phyloP scores from a whole-genome alignment of 2,329 filamentous ascomycete genomes.

The Ophiostoma himal-ulmi region DNA sequence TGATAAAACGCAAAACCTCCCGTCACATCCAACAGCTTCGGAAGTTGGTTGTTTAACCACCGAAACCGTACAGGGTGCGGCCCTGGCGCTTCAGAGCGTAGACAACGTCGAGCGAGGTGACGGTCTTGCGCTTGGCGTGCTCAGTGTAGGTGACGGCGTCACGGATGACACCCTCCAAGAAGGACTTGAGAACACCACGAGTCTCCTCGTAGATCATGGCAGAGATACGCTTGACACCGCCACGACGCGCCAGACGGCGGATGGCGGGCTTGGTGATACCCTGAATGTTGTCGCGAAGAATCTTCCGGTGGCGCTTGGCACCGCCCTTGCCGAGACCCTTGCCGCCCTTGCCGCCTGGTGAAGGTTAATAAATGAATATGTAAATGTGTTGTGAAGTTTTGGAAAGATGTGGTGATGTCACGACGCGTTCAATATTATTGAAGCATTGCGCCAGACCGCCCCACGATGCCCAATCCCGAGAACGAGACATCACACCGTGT shows the following conservation, averaged over 20 bases:
- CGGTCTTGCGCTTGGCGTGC: slow-evolving; percentile 77
- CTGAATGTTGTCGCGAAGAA: slow-evolving; percentile 99
- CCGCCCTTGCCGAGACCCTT: slow-evolving; percentile 98
- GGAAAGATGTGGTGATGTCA: neutral
- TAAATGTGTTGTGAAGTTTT: neutral
- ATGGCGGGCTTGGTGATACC: slow-evolving; percentile 98
- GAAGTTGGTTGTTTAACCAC: slow-evolving; percentile 56
- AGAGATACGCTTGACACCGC: slow-evolving; percentile 99
- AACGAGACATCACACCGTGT: neutral
- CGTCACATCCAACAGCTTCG: neutral
- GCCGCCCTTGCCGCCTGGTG: slow-evolving; percentile 86
- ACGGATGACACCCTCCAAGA: slow-evolving; percentile 71
- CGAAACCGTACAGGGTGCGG: slow-evolving; percentile 81
- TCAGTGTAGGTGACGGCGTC: slow-evolving; percentile 74
- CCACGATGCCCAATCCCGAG: neutral
- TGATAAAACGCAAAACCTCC: slow-evolving; percentile 15
- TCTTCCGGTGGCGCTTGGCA: slow-evolving; percentile 98
- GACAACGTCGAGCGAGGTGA: slow-evolving; percentile 64
- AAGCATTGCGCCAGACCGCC: neutral
- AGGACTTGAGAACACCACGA: slow-evolving; percentile 70
- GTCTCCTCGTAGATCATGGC: slow-evolving; percentile 79
- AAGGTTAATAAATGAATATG: slow-evolving; percentile 19
- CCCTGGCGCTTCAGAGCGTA: slow-evolving; percentile 64
- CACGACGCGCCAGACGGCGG: slow-evolving; percentile 96
- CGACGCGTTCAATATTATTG: neutral